Evolutionary conservation across 2,329 filamentous ascomycete species (phyloP).

Genomic region (Hymenoscyphus fructigenus): DNA sequence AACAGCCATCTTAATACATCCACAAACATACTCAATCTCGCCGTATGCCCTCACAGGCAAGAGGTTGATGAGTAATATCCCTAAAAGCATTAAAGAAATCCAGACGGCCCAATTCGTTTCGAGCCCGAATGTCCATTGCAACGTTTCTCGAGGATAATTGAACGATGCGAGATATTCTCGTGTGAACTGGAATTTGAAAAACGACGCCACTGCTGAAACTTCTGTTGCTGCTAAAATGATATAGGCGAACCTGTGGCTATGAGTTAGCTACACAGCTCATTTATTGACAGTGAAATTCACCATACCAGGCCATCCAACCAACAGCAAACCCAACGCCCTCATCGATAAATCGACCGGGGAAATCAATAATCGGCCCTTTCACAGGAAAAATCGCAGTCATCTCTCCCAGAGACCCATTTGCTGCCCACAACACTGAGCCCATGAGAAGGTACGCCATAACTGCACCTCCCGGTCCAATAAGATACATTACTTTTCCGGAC

Average conservation of each 20-base stretch:
- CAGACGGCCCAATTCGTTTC: conserved; percentile 40
- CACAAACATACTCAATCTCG: conserved; percentile 63
- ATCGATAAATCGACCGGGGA: conserved; percentile 21
- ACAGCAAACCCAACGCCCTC: conserved; percentile 21
- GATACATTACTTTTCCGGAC: conserved; percentile 44
- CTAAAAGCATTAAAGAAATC: conserved; percentile 37
- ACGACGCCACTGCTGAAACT: conserved; percentile 32
- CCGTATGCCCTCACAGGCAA: conserved; percentile 47
- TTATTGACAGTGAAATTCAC: background rate
- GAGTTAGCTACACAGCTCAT: background rate
- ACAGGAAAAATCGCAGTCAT: conserved; percentile 42
- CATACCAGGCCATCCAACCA: conserved; percentile 44
- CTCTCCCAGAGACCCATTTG: conserved; percentile 43
- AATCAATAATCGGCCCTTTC: conserved; percentile 35
- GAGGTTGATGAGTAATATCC: conserved; percentile 39
- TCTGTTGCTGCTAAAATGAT: background rate
- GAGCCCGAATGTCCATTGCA: conserved; percentile 34
- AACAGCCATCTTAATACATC: conserved; percentile 59
- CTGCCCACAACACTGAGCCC: conserved; percentile 48
- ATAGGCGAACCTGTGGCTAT: background rate
- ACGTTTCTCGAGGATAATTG: conserved; percentile 36
- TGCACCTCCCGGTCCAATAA: conserved; percentile 43
- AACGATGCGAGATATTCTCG: conserved; percentile 34
- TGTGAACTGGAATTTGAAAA: conserved; percentile 43
- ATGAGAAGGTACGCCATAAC: conserved; percentile 45